phyloP scores from a whole-genome alignment of 441 rosid genomes.

The Erodium moschatum region DNA sequence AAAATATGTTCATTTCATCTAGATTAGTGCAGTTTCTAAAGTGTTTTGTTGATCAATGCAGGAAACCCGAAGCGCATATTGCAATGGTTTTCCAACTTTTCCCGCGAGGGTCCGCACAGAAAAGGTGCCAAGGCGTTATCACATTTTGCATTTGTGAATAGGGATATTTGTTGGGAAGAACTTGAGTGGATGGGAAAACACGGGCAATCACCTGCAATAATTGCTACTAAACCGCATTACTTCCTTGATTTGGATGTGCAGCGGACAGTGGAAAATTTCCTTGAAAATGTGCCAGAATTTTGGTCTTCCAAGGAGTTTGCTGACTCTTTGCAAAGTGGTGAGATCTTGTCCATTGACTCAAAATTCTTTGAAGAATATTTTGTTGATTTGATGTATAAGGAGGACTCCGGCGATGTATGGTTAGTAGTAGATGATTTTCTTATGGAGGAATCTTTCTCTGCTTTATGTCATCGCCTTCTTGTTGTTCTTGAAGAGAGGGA shows the following conservation, averaged over 20 bases:
- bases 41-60: conserved; percentile 23
- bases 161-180: conserved; percentile 93
- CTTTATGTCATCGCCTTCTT: conserved; percentile 59
- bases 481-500: conserved; percentile 55
- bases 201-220: conserved; percentile 91
- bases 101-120: conserved; percentile 49
- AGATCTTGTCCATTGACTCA: conserved; percentile 49
- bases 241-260: conserved; percentile 76
- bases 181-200: conserved; percentile 92
- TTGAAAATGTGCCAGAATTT: conserved; percentile 75
- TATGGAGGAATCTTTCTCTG: conserved; percentile 47
- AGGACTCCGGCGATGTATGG: conserved; percentile 61
- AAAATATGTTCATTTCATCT: not conserved
- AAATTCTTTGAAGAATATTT: conserved; percentile 58
- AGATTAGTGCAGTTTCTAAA: not conserved
- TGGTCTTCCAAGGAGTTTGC: conserved; percentile 85
- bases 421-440: conserved; percentile 58
- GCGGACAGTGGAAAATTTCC: conserved; percentile 59
- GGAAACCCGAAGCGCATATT: conserved; percentile 48
- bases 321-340: conserved; percentile 65
- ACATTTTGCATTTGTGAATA: conserved; percentile 68
- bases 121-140: conserved; percentile 80
- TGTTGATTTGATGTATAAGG: conserved; percentile 52
- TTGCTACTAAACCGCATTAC: conserved; percentile 90
- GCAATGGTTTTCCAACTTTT: conserved; percentile 69